phyloP scores from a whole-genome alignment of 2,329 filamentous ascomycete species.

The Penicillium psychrosexuale region DNA sequence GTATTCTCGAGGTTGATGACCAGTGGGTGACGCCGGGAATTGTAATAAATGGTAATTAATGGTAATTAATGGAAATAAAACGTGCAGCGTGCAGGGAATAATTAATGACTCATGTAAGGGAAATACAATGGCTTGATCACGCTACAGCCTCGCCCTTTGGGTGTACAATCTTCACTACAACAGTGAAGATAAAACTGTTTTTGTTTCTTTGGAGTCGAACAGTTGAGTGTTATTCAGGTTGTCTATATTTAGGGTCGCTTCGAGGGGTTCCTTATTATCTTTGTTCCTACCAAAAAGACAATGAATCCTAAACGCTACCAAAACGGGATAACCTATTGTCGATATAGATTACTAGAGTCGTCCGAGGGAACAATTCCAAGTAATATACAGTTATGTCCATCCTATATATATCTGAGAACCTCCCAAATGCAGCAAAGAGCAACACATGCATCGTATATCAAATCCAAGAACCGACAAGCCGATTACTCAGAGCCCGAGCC shows the following conservation, averaged over 20 bases:
- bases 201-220: neutral
- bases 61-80: conserved; percentile 3
- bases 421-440: neutral
- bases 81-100: neutral
- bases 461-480: conserved; percentile 3
- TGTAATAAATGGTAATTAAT: conserved; percentile 3
- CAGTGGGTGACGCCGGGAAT: neutral
- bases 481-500: neutral
- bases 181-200: neutral
- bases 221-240: neutral
- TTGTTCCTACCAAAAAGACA: neutral
- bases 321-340: neutral
- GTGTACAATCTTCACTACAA: neutral
- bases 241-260: neutral
- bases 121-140: conserved; percentile 4
- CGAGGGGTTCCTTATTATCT: neutral
- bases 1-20: neutral
- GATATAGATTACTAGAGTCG: no score
- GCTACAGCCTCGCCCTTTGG: neutral
- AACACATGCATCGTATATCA: conserved; percentile 8
- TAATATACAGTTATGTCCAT: conserved; percentile 9
- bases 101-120: conserved; percentile 2
- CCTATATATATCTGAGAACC: neutral
- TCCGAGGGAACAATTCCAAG: neutral
- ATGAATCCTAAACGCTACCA: neutral